A percentile compares a stretch with the other conserved stretches of the same genome.
Conservation (phyloP, 306 rosid genomes). For the Acacia acuminata region DNA sequence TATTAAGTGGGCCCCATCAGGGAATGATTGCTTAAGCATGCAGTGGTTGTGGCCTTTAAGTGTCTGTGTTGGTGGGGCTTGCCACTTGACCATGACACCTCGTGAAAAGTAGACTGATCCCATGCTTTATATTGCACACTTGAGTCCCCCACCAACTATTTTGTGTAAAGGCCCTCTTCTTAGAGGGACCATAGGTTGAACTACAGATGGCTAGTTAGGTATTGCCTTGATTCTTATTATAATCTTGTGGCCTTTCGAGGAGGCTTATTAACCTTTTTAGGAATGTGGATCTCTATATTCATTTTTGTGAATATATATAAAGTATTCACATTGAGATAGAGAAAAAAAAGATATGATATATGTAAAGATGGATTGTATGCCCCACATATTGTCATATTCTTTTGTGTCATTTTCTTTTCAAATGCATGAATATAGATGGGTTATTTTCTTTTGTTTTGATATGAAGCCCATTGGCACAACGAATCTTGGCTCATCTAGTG, state of each 20-base stretch:
- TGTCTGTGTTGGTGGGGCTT: neutral
- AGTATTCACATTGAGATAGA: neutral
- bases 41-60: conserved; percentile 13
- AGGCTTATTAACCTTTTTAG: neutral
- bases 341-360: neutral
- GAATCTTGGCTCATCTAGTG: conserved; percentile 17
- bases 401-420: neutral
- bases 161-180: conserved; percentile 31
- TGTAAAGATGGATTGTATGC: neutral
- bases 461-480: neutral
- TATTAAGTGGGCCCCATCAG: neutral
- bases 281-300: neutral
- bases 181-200: conserved; percentile 1
- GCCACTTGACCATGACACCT: conserved; percentile 25
- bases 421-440: neutral
- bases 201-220: conserved; percentile 21
- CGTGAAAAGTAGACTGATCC: conserved; percentile 25
- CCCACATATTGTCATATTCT: neutral
- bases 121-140: conserved; percentile 10
- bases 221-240: conserved; percentile 29
- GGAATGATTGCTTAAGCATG: conserved; percentile 5
- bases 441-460: neutral
- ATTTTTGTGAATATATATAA: neutral
- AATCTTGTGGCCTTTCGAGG: conserved; percentile 1
- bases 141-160: conserved; percentile 15